Evolutionary conservation across 2,329 filamentous ascomycete species (phyloP), one percentile per base, ranked within the genome.

Genomic region (Penicillium italicum): DNA sequence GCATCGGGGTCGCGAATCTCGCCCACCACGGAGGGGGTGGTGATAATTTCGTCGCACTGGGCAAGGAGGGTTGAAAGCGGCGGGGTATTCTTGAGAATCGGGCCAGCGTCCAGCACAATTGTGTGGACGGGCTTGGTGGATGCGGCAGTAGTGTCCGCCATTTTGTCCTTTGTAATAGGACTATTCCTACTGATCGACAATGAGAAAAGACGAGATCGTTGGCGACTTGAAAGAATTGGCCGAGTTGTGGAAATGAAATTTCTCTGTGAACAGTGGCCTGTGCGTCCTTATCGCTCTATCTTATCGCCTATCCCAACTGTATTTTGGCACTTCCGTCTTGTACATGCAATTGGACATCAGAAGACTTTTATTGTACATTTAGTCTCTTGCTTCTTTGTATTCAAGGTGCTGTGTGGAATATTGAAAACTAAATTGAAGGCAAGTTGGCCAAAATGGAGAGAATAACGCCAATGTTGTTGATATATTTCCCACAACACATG

Each of bases 61-160:
- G 84, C 82, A 49, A 96, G 79, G 11, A 99, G 84, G 0, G 89
- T 90, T 43, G 90, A 95, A 24, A 94, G 84, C 11, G 90, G 80
- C 12, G 93, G 91, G 62, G 94, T 88, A 76, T 97, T 97, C 71
- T 93, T 93, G 73, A 99, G 92, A 58, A 99, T 85, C 8, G 93
- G 91, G 26, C 92, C 93, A 3, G 94, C 89, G 71, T 99, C 94
- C 63, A 99, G 82, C 28, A 97, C 83, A 49, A 97, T 84, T 51
- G 87, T 88, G 76, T 95, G 86, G 47, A 96, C 85, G 0, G 87
- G 82, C 71, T 92, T 96, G 8, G 67, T 41, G 3, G 70, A 53
- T 28, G 59, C 31, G 14, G 63, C 58, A 12, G 55, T 44, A 42
- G 59, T 50, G 10, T 60, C 64, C 22, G 67, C 55, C 56, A 61